Conservation (phyloP, 2,329 filamentous ascomycete species). For the Pyrenochaeta sp. region DNA sequence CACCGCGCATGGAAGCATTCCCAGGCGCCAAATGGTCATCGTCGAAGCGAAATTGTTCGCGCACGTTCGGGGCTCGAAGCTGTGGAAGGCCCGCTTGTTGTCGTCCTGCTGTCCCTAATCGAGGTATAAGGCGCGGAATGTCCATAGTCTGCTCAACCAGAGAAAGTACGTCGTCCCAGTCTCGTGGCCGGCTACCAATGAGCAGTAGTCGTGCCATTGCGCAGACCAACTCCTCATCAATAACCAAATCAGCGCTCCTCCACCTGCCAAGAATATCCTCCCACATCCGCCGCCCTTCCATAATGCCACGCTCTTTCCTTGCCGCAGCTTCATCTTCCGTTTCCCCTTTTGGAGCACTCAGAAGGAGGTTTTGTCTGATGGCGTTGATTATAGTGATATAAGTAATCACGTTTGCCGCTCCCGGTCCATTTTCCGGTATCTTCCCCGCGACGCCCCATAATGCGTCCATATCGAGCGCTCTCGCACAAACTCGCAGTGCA, state of each 20-base stretch:
- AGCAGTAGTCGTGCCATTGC: constrained; percentile 84
- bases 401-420: constrained; percentile 74
- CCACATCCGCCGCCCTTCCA: constrained; percentile 80
- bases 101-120: constrained; percentile 42
- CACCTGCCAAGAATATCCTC: constrained; percentile 79
- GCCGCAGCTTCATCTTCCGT: constrained; percentile 35
- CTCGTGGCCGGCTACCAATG: constrained; percentile 65
- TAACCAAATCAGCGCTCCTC: constrained; percentile 71
- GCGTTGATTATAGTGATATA: constrained; percentile 86
- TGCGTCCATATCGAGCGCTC: constrained; percentile 77
- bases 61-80: constrained; percentile 48
- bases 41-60: constrained; percentile 32
- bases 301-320: constrained; percentile 59
- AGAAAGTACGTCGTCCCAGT: constrained; percentile 76
- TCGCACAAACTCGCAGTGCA: constrained; percentile 81
- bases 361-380: constrained; percentile 58
- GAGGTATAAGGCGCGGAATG: constrained; percentile 66
- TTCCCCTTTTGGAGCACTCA: constrained; percentile 35
- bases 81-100: constrained; percentile 31
- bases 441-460: constrained; percentile 80
- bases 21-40: constrained; percentile 38
- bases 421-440: constrained; percentile 69
- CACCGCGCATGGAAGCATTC: constrained; percentile 31
- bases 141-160: constrained; percentile 85
- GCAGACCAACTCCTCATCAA: constrained; percentile 82